Conservation (phyloP, 1,284 basidiomycete species). For the Malassezia cuniculi region DNA sequence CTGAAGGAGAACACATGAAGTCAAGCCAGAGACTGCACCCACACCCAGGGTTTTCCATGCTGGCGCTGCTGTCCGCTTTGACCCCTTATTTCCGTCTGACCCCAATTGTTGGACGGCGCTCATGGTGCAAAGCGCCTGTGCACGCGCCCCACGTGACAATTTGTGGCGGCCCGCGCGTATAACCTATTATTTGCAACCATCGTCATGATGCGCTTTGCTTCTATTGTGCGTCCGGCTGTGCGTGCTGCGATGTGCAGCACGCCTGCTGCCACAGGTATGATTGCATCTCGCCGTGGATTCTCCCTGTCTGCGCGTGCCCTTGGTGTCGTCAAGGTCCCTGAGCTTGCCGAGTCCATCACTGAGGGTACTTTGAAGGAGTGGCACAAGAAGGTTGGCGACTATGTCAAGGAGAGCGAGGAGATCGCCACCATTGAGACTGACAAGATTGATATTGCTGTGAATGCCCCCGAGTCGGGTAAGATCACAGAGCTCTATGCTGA, state of each 20-base stretch:
- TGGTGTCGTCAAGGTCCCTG: constrained; percentile 83
- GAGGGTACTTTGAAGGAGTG: constrained; percentile 94
- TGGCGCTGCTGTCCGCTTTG: constrained; percentile 1
- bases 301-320: constrained; percentile 21
- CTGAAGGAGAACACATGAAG: constrained; percentile 40
- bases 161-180: background rate
- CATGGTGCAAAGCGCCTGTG: too few relatives aligned
- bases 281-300: constrained; percentile 15
- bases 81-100: background rate
- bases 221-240: constrained; percentile 1
- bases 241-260: constrained; percentile 2
- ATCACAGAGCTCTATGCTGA: constrained; percentile 74
- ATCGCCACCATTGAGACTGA: constrained; percentile 97
- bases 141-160: background rate
- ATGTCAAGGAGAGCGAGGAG: constrained; percentile 82
- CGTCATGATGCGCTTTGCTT: constrained; percentile 9
- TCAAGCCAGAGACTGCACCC: constrained; percentile 34
- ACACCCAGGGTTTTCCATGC: constrained; percentile 27
- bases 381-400: constrained; percentile 85
- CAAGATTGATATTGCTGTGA: constrained; percentile 98
- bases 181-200: background rate
- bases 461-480: constrained; percentile 75
- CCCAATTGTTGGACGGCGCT: background rate
- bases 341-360: constrained; percentile 97
- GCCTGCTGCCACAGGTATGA: constrained; percentile 1